phyloP scores from a whole-genome alignment of 306 rosid species.

The Myrica gale region DNA sequence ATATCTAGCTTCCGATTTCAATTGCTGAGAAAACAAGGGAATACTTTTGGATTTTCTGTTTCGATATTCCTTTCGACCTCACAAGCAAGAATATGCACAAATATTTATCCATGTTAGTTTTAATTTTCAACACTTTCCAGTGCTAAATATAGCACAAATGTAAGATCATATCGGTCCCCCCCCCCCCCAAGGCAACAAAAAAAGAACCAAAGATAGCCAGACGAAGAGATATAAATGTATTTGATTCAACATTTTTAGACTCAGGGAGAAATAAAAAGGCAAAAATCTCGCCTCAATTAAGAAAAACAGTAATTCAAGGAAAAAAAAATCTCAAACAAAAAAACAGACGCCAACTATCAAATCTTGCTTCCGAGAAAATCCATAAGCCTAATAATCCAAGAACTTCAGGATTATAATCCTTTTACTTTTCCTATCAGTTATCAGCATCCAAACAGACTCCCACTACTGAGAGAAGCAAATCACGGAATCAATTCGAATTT shows the following conservation, averaged over 20 bases:
- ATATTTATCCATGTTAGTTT: too few relatives aligned
- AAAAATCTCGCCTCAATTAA: background rate
- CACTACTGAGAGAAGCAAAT: constrained; percentile 2
- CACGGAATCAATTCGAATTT: background rate
- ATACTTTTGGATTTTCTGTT: background rate
- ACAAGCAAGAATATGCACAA: background rate
- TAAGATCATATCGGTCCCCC: background rate
- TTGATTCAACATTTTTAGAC: background rate
- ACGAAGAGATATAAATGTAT: background rate
- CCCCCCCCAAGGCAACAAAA: too few relatives aligned
- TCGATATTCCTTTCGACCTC: background rate
- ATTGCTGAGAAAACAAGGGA: background rate
- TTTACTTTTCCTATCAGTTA: too few relatives aligned
- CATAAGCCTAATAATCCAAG: background rate
- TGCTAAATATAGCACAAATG: background rate
- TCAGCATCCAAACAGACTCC: background rate
- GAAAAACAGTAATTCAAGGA: background rate
- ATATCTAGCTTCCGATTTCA: background rate
- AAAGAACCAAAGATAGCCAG: too few relatives aligned
- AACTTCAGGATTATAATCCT: background rate
- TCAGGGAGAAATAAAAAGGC: background rate
- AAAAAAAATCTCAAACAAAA: background rate
- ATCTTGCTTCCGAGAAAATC: constrained; percentile 1
- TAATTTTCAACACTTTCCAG: too few relatives aligned
- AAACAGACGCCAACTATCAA: background rate